Evolutionary conservation across 83 land plant species (phyloP), one percentile per base, ranked within the genome.

Genomic region (Picea engelmannii): DNA sequence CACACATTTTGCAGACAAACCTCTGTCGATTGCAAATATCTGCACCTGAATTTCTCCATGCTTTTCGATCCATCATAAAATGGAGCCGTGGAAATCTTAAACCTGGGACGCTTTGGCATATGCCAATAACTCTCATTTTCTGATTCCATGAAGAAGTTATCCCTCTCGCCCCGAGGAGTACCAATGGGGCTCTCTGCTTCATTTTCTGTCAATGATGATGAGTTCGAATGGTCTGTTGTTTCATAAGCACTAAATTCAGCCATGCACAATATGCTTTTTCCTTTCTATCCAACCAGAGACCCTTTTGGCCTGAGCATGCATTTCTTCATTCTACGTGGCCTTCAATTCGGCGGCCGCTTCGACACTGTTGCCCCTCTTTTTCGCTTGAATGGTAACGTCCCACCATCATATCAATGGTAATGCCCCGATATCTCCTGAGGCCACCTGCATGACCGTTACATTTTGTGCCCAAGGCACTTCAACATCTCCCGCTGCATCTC

Each of bases 1-100:
- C 94, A 94, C 1, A 94, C 82, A 17, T 89, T 85, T 49, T 82
- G 78, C 82, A 94, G 81, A 52, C 90, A 88, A 31, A 35, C 71
- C 79, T 79, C 65, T 84, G 88, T 9, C 13, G 75, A 31, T 31
- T 66, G 81, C 80, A 35, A 67, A 13, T 80, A 68, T 47, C 24
- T 38, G n/a, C 27, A 17, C n/a, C 47, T 69, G 24, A 59, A 67
- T 49, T 31, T 66, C 15, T 76, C 40, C 17, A 58, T 58, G 31
- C 31, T 27, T 27, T 27, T 27, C 1, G 31, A 27, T 27, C 31
- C 31, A 27, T 27, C 31, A 27, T 1, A n/a, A 35, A 17, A 10
- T 17, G 47, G 61, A 1, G 66, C 73, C 55, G 80, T 68, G 82
- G 81, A 80, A 49, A 17, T 58, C 13, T 3, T 68, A 20, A 83